phyloP scores from a whole-genome alignment of 2,329 filamentous ascomycete genomes.

The Neophaeococcomyces aloes region DNA sequence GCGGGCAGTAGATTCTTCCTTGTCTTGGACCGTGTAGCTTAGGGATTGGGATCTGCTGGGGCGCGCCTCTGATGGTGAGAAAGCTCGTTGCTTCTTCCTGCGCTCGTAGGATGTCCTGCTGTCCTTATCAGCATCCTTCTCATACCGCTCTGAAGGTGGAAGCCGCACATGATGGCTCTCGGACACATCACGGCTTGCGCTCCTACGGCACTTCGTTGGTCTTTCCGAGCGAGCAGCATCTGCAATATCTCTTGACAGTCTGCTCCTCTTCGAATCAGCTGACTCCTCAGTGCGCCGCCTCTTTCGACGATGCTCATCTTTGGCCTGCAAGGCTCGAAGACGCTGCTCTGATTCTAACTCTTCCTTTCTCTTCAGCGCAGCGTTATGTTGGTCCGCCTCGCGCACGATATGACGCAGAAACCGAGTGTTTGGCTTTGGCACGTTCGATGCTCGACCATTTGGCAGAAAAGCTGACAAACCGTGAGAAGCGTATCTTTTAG shows the following conservation, averaged over 20 bases:
- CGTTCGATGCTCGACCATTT: conserved; percentile 50
- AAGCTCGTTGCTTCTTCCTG: not conserved
- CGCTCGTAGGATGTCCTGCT: not conserved
- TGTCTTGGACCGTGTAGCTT: no score
- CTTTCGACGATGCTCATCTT: conserved; percentile 1
- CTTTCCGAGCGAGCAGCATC: conserved; percentile 5
- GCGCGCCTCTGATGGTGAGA: not conserved
- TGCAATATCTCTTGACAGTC: conserved; percentile 4
- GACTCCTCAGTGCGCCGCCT: not conserved
- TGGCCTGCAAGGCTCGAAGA: conserved; percentile 37
- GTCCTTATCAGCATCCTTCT: not conserved
- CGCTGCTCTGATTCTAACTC: conserved; percentile 65
- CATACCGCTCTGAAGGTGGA: not conserved
- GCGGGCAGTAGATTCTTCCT: not conserved
- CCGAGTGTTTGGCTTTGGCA: conserved; percentile 79
- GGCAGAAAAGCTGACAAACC: conserved; percentile 59
- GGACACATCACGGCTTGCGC: conserved; percentile 9
- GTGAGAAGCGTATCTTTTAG: conserved; percentile 61
- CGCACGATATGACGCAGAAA: conserved; percentile 83
- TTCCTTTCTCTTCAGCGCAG: conserved; percentile 72
- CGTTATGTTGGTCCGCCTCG: conserved; percentile 81
- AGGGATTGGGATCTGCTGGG: no score
- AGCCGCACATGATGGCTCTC: not conserved
- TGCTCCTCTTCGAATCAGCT: conserved; percentile 1
- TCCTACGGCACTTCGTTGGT: conserved; percentile 14